phyloP scores from a whole-genome alignment of 805 yeast species.

The Lipomyces sp. region DNA sequence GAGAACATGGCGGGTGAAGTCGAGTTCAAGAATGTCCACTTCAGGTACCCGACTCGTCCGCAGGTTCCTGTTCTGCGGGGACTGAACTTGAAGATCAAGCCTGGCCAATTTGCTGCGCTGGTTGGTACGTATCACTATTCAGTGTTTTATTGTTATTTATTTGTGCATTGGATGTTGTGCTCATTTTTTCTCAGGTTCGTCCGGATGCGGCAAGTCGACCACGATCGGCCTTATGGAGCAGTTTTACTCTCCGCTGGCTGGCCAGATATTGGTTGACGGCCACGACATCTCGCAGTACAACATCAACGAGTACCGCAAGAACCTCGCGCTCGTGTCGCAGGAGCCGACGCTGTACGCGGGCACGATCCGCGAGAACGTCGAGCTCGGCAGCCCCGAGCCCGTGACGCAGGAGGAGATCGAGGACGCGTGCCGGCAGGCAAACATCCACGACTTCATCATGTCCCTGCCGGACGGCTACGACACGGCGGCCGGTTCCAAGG shows the following conservation, averaged over 20 bases:
- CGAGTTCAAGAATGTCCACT: conserved; percentile 42
- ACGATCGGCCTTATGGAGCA: conserved; percentile 55
- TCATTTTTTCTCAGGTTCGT: conserved; percentile 42
- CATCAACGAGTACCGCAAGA: conserved; percentile 50
- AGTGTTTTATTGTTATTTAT: neutral
- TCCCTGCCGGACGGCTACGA: conserved; percentile 54
- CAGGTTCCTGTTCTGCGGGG: conserved; percentile 35
- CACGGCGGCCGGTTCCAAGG: conserved; percentile 48
- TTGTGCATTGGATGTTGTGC: neutral
- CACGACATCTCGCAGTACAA: conserved; percentile 48
- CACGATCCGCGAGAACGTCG: conserved; percentile 70
- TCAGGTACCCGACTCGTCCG: conserved; percentile 37
- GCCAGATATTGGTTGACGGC: conserved; percentile 54
- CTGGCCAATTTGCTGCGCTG: conserved; percentile 81
- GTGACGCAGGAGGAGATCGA: conserved; percentile 42
- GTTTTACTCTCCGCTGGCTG: conserved; percentile 51
- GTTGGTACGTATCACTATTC: conserved; percentile 54
- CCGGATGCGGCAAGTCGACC: conserved; percentile 49
- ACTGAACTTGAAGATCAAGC: conserved; percentile 46
- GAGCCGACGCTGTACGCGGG: conserved; percentile 67
- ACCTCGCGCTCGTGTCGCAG: conserved; percentile 60
- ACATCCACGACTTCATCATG: conserved; percentile 49
- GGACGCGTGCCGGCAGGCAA: conserved; percentile 50
- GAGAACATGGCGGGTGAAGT: conserved; percentile 48
- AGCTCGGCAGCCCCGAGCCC: conserved; percentile 39